Base-by-base conservation (phyloP, 768 basidiomycete species). In the Mycena rosella region DNA sequence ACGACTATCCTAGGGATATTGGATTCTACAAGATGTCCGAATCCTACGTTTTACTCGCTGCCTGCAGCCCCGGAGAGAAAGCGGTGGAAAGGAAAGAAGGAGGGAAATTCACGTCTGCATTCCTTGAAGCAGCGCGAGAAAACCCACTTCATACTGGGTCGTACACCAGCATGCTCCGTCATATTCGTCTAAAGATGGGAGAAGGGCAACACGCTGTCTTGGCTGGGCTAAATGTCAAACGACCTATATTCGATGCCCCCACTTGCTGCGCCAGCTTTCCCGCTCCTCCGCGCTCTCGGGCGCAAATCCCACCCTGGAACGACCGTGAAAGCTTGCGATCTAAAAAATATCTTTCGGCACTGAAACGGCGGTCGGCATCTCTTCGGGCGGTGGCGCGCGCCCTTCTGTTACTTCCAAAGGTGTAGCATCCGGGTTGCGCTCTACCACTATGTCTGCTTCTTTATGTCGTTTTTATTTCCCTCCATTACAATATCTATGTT, bases 21-120 rank as follows among this genome's bases (percentile, higher is more conserved):
- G 84, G 84, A 44, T 87, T 86, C 72, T 86, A 83, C 73, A 81
- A 81, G 69, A 77, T 74, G n/a, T 72, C 74, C 42, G 75, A 74
- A 24, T 70, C 77, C 0, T 87, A 92, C 72, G 80, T 83, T 22
- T 78, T 89, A 44, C 80, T 92, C 29, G 83, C 86, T 30, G 91
- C 90, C 7, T 89, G 87, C 67, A 78, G 80, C 24, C 77, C 84
- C 6, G 88, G 83, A 7, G 86, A 86, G 68, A 82, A 81, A 60
- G 91, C 91, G 15, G 73, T 79, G 10, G 91, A 92, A 72, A 84
- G 84, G 63, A 89, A 89, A 70, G 82, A 84, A 30, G 89, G 90
- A 17, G 90, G 91, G 2, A 81, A 78, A 65, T 88, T 92, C 72
- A 92, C 91, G 5, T 77, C 76, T 42, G 79, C 81, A 26, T 80